Evolutionary conservation across 805 yeast species (phyloP).

Genomic region (Ogataea saltuana): DNA sequence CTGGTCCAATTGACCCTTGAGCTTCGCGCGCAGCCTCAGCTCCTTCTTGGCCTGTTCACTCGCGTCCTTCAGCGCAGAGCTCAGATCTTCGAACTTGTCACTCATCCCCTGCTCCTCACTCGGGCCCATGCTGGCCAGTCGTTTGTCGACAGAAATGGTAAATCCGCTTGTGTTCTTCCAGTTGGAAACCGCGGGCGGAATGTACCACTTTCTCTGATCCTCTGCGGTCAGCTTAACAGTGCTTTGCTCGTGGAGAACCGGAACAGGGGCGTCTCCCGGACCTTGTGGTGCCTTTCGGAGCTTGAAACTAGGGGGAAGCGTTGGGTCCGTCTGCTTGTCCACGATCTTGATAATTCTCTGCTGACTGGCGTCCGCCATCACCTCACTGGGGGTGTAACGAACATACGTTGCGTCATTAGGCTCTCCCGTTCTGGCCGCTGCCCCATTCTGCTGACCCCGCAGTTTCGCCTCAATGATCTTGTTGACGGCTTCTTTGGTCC

Average conservation of each 20-base stretch:
- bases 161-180: constrained; percentile 96
- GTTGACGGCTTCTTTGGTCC: constrained; percentile 59
- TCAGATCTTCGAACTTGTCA: constrained; percentile 59
- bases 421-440: constrained; percentile 10
- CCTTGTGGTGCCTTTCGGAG: constrained; percentile 71
- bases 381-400: constrained; percentile 43
- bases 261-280: constrained; percentile 53
- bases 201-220: constrained; percentile 78
- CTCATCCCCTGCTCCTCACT: constrained; percentile 44
- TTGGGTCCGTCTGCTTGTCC: constrained; percentile 74
- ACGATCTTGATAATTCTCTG: constrained; percentile 61
- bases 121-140: constrained; percentile 57
- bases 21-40: constrained; percentile 49
- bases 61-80: constrained; percentile 72
- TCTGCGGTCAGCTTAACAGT: constrained; percentile 62
- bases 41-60: constrained; percentile 61
- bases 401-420: constrained; percentile 41
- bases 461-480: constrained; percentile 47
- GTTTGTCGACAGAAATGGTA: constrained; percentile 75
- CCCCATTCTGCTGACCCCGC: constrained; percentile 33
- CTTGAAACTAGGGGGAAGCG: constrained; percentile 78
- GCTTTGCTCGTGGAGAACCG: constrained; percentile 63
- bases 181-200: constrained; percentile 89
- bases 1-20: constrained; percentile 51
- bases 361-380: constrained; percentile 35